Conservation (phyloP, 2,329 filamentous ascomycete genomes). For the Phaeosphaeria sp. region DNA sequence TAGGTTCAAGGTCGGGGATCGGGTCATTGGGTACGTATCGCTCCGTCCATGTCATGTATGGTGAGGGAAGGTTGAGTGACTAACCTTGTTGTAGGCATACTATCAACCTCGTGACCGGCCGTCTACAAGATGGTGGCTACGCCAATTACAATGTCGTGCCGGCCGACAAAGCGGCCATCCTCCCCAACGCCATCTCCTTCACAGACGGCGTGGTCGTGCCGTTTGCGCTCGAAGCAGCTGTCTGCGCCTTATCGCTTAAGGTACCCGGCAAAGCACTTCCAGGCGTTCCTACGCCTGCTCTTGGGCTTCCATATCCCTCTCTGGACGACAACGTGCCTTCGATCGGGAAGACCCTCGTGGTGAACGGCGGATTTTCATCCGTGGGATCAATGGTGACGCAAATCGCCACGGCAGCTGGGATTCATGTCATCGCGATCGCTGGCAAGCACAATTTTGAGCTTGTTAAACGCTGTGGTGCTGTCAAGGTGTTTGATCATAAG, state of each 20-base stretch:
- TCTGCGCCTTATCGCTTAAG: slow-evolving; percentile 48
- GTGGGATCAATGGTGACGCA: slow-evolving; percentile 52
- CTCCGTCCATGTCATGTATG: too few species aligned
- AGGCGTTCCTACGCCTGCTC: slow-evolving; percentile 30
- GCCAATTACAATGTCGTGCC: slow-evolving; percentile 41
- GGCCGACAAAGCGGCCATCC: slow-evolving; percentile 46
- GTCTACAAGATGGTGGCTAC: slow-evolving; percentile 31
- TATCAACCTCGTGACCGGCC: slow-evolving; percentile 23
- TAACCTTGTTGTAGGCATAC: slow-evolving; percentile 20
- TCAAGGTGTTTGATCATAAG: slow-evolving; percentile 36
- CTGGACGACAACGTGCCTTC: slow-evolving; percentile 30
- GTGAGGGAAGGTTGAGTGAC: too few species aligned
- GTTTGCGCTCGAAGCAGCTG: slow-evolving; percentile 50
- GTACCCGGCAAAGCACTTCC: slow-evolving; percentile 26
- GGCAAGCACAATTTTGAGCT: slow-evolving; percentile 35
- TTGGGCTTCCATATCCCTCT: slow-evolving; percentile 49
- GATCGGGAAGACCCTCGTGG: slow-evolving; percentile 47
- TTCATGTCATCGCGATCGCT: slow-evolving; percentile 47
- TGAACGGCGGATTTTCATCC: slow-evolving; percentile 57
- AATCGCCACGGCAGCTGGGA: slow-evolving; percentile 47
- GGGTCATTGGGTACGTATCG: slow-evolving; percentile 49
- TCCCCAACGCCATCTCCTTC: slow-evolving; percentile 50
- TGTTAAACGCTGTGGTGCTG: slow-evolving; percentile 28
- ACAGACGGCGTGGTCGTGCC: slow-evolving; percentile 50
- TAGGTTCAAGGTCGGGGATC: slow-evolving; percentile 50